Evolutionary conservation across 2,329 filamentous ascomycete species (phyloP).

Genomic region (Ophiostoma sp.): DNA sequence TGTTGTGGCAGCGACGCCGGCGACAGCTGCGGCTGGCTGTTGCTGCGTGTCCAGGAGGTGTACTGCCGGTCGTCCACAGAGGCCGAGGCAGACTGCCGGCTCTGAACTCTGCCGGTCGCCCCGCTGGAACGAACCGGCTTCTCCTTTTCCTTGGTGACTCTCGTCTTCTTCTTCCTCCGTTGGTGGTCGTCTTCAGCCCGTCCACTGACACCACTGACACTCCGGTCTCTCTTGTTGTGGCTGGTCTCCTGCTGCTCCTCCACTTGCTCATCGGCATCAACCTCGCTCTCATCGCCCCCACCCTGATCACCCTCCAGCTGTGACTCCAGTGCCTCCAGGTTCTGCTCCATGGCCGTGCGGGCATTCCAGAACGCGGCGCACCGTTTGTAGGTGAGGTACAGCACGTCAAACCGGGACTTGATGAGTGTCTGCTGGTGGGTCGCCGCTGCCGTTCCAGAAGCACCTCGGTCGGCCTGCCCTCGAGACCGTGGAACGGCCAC

Average conservation of each 20-base stretch:
- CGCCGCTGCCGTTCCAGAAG: no score
- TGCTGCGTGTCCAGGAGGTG: not conserved
- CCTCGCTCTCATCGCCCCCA: not conserved
- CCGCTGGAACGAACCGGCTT: not conserved
- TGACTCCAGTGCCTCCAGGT: slow-evolving; percentile 13
- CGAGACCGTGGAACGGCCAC: not conserved
- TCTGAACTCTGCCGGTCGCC: not conserved
- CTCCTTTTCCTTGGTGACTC: not conserved
- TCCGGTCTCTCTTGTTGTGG: not conserved
- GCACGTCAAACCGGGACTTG: slow-evolving; percentile 24
- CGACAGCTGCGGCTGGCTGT: not conserved
- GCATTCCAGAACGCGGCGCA: slow-evolving; percentile 18
- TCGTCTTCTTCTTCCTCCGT: not conserved
- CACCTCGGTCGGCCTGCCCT: not conserved
- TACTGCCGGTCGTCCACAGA: not conserved
- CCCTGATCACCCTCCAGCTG: slow-evolving; percentile 3
- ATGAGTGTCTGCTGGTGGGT: slow-evolving; percentile 11
- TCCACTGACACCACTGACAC: not conserved
- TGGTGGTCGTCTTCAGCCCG: not conserved
- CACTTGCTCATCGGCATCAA: not conserved
- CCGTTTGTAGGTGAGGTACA: slow-evolving; percentile 20
- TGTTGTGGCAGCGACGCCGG: not conserved
- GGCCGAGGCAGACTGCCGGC: not conserved
- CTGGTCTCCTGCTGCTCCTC: not conserved
- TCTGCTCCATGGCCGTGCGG: slow-evolving; percentile 24